phyloP scores from a whole-genome alignment of 352 stramenopile genomes.

The Globisporangium camurandrum region DNA sequence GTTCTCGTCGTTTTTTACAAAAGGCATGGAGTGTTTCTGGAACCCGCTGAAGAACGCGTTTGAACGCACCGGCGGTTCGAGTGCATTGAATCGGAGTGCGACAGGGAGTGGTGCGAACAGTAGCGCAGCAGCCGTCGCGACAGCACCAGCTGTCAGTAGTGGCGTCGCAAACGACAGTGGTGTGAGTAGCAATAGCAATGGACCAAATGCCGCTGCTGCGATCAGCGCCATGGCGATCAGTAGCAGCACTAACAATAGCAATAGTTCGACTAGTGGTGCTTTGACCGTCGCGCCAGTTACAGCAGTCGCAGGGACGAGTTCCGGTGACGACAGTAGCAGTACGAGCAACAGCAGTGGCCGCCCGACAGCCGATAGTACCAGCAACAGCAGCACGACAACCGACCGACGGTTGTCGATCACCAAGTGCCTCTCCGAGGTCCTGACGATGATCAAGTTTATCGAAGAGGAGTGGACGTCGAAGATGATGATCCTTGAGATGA shows the following conservation, averaged over 20 bases:
- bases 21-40: constrained; percentile 57
- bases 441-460: constrained; percentile 59
- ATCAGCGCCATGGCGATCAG: constrained; percentile 5
- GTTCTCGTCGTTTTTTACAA: constrained; percentile 58
- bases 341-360: neutral
- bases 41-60: constrained; percentile 53
- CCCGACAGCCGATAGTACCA: neutral
- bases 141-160: neutral
- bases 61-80: constrained; percentile 20
- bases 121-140: neutral
- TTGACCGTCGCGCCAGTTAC: constrained; percentile 1
- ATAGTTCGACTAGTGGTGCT: constrained; percentile 1
- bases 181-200: neutral
- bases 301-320: neutral
- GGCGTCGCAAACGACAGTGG: neutral
- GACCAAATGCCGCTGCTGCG: neutral
- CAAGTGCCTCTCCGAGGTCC: constrained; percentile 51
- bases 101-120: neutral
- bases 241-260: neutral
- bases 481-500: constrained; percentile 69
- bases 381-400: neutral
- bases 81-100: constrained; percentile 8
- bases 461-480: constrained; percentile 68
- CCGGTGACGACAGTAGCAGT: neutral
- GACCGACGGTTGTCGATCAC: constrained; percentile 21